Evolutionary conservation across 2,329 filamentous ascomycete genomes (phyloP).

Genomic region (Pseudopithomyces chartarum): DNA sequence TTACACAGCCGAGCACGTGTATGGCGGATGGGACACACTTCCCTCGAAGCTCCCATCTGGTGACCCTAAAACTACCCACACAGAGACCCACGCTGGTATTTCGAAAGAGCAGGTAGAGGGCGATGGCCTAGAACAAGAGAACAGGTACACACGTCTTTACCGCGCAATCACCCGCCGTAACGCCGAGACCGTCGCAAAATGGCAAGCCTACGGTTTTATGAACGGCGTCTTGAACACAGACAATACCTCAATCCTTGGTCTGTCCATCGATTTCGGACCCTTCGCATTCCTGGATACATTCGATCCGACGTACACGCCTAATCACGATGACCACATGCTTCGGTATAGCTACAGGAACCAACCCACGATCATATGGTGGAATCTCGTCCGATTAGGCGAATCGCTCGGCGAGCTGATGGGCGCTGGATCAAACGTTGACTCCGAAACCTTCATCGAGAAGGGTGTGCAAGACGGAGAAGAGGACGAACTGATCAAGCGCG

Average conservation of each 20-base stretch:
- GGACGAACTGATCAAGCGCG: conserved; percentile 73
- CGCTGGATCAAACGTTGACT: conserved; percentile 73
- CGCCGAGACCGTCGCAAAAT: conserved; percentile 83
- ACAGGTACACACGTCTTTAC: conserved; percentile 85
- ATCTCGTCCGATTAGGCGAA: conserved; percentile 89
- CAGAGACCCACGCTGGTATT: conserved; percentile 55
- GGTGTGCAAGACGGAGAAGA: conserved; percentile 74
- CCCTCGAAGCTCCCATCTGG: conserved; percentile 61
- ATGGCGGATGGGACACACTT: conserved; percentile 84
- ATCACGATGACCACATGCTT: conserved; percentile 88
- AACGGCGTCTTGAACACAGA: conserved; percentile 98
- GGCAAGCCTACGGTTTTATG: conserved; percentile 99
- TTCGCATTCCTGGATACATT: conserved; percentile 99
- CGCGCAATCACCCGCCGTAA: conserved; percentile 86
- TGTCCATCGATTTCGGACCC: conserved; percentile 93
- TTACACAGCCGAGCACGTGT: conserved; percentile 86
- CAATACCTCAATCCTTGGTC: conserved; percentile 87
- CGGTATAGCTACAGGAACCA: conserved; percentile 94
- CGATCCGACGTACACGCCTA: conserved; percentile 91
- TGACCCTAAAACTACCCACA: conserved; percentile 55
- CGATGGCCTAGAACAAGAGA: conserved; percentile 71
- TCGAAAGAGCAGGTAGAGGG: conserved; percentile 68
- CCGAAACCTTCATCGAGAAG: conserved; percentile 69
- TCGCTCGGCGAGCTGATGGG: conserved; percentile 87
- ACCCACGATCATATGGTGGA: conserved; percentile 98